Base-by-base conservation (phyloP, 2,329 filamentous ascomycete species). In the Pseudogymnoascus sp. region DNA sequence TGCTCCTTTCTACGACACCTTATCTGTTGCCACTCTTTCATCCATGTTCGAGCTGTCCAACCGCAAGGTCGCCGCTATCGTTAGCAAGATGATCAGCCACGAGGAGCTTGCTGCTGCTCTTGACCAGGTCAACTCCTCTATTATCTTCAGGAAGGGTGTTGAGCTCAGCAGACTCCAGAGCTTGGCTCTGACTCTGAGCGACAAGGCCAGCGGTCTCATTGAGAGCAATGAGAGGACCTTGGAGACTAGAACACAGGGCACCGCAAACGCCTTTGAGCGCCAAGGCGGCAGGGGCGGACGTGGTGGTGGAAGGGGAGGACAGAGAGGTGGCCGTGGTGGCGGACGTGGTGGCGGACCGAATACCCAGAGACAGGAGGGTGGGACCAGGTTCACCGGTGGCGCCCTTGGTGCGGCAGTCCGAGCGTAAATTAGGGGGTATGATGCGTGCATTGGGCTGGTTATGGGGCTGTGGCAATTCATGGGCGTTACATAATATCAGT, bases 11-110 rank as follows among this genome's bases (percentile, higher is more conserved):
- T 99, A 99, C 81, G 94, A 99, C 78, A 97, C 94, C 21, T 85
- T 99, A 63, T 88, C 92, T 64, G 83, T 97, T 69, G 81, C 84
- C 67, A 95, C 92, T 24, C 83, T 99, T 64, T 88, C 91, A 65
- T 81, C 80, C 67, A 99, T 99, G 94, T 99, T 99, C 75, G 94
- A 99, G 77, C 87, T 99, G 24, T 84, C 92, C 62, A 80, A 88
- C 69, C 85, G 88, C 78, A 97, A 97, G 83, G 92, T 97, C 59
- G 82, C 89, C n/a, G 92, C 94, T 36, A 87, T 99, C 61, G 86
- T 99, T 71, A 96, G 91, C 83, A 96, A 96, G 81, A 99, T 99
- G 94, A 97, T 99, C 76, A 96, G 92, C 71, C 94, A 99, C 80
- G 94, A 99, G 78, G 94, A 99, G 77, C 87, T 99, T 58, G 90